A percentile compares a stretch with the other conserved stretches of the same genome.
Conservation (phyloP, 805 yeast species). For the Yamadazyma nakazawae region DNA sequence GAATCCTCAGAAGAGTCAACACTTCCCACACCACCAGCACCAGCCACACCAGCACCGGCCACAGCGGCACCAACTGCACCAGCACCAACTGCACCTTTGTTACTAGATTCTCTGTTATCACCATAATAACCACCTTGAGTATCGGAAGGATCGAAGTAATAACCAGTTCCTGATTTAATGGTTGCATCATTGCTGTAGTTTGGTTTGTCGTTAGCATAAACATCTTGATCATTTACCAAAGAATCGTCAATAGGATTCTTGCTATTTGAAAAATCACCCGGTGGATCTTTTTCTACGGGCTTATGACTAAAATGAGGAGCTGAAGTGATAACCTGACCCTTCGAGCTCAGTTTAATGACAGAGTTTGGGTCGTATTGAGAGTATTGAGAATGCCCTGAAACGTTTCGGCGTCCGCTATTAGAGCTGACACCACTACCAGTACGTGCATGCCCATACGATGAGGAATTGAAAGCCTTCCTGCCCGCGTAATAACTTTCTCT, state of each 20-base stretch:
- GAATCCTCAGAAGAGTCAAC: background rate
- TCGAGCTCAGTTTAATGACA: conserved; percentile 13
- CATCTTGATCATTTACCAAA: conserved; percentile 13
- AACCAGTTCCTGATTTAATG: conserved; percentile 26
- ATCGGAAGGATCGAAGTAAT: conserved; percentile 33
- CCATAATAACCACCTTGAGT: conserved; percentile 31
- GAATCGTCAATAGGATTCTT: conserved; percentile 28
- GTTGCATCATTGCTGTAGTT: conserved; percentile 29
- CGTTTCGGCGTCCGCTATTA: background rate
- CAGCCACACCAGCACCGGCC: background rate
- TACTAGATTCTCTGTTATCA: background rate
- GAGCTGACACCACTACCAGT: background rate
- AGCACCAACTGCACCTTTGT: background rate
- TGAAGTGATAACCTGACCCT: conserved; percentile 26
- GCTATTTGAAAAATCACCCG: conserved; percentile 34
- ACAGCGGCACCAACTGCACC: background rate
- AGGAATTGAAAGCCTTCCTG: background rate
- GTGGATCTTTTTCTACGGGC: conserved; percentile 26
- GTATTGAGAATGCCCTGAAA: background rate
- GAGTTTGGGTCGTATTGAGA: background rate
- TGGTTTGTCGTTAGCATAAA: conserved; percentile 23
- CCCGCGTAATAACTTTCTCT: conserved; percentile 1
- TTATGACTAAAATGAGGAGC: conserved; percentile 28
- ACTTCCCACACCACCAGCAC: background rate
- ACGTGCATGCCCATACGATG: background rate